Conservation (phyloP, 2,329 filamentous ascomycete genomes). For the Neurospora crassa region DNA sequence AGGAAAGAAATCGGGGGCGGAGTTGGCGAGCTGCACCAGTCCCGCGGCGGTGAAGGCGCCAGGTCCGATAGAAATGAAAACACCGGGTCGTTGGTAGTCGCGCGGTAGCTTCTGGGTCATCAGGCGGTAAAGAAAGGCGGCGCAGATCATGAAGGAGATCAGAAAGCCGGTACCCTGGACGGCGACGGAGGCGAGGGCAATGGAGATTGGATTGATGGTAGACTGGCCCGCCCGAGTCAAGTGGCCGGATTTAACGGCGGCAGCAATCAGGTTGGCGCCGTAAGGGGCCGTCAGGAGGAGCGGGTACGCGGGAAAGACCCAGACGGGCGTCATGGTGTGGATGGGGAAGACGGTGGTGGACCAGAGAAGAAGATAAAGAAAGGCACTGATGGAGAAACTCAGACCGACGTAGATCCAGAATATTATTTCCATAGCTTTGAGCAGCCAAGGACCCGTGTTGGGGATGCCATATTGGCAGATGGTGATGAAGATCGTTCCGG, state of each 20-base stretch:
- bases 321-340: constrained; percentile 76
- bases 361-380: constrained; percentile 67
- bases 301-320: constrained; percentile 82
- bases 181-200: constrained; percentile 39
- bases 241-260: constrained; percentile 23
- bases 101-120: constrained; percentile 81
- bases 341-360: constrained; percentile 54
- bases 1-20: constrained; percentile 34
- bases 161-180: constrained; percentile 47
- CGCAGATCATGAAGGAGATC: constrained; percentile 67
- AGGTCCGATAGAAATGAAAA: constrained; percentile 79
- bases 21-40: constrained; percentile 36
- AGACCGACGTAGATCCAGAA: constrained; percentile 68
- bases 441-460: constrained; percentile 53
- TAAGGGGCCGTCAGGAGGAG: constrained; percentile 68
- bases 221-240: constrained; percentile 10
- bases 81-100: constrained; percentile 67
- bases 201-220: constrained; percentile 31
- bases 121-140: constrained; percentile 73
- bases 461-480: constrained; percentile 65
- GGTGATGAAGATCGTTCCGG: constrained; percentile 70
- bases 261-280: constrained; percentile 47
- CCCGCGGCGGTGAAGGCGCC: constrained; percentile 48
- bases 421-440: constrained; percentile 48
- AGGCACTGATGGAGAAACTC: constrained; percentile 57